These are phyloP conservation scores for Boletellus emodensis DNA, from an alignment of 768 basidiomycete species.

Conservation along the genomic window DNA sequence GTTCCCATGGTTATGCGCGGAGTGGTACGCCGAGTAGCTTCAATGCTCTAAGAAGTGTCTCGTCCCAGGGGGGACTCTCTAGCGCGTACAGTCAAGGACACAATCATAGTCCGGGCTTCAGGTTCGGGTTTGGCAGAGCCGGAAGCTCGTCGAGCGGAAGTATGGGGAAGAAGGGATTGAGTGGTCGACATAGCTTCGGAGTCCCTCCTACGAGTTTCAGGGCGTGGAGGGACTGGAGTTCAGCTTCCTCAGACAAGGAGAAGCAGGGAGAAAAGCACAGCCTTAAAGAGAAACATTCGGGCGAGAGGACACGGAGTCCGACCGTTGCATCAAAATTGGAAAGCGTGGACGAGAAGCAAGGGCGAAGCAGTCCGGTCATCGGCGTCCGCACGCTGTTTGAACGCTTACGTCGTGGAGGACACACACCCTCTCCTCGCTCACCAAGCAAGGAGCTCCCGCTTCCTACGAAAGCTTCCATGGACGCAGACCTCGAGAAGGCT, in stretches of 20 bases:
- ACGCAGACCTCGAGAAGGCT: constrained; percentile 15
- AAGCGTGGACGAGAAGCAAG: constrained; percentile 23
- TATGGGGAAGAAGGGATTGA: constrained; percentile 10
- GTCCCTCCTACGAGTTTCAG: constrained; percentile 28
- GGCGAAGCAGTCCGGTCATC: constrained; percentile 16
- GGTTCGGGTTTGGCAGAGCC: constrained; percentile 14
- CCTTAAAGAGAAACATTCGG: constrained; percentile 12
- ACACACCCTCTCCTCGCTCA: constrained; percentile 28
- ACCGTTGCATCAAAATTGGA: constrained; percentile 14
- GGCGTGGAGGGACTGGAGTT: constrained; percentile 22
- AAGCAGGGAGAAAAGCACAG: constrained; percentile 13
- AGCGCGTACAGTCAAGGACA: constrained; percentile 17
- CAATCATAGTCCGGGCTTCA: constrained; percentile 14
- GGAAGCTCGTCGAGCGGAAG: constrained; percentile 21
- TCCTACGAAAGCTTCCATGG: constrained; percentile 1
- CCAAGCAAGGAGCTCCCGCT: constrained; percentile 22
- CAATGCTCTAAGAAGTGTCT: constrained; percentile 27
- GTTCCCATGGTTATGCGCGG: constrained; percentile 22
- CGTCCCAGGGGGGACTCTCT: constrained; percentile 29
- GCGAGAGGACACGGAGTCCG: constrained; percentile 12
- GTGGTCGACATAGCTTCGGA: constrained; percentile 15
- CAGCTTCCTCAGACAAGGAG: constrained; percentile 15
- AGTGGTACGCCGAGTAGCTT: constrained; percentile 27
- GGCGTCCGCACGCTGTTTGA: constrained; percentile 28
- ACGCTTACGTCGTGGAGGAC: constrained; percentile 23